These are phyloP conservation scores for Basipetospora chlamydospora DNA, from an alignment of 2,329 filamentous ascomycete genomes.

Conservation along the genomic window DNA sequence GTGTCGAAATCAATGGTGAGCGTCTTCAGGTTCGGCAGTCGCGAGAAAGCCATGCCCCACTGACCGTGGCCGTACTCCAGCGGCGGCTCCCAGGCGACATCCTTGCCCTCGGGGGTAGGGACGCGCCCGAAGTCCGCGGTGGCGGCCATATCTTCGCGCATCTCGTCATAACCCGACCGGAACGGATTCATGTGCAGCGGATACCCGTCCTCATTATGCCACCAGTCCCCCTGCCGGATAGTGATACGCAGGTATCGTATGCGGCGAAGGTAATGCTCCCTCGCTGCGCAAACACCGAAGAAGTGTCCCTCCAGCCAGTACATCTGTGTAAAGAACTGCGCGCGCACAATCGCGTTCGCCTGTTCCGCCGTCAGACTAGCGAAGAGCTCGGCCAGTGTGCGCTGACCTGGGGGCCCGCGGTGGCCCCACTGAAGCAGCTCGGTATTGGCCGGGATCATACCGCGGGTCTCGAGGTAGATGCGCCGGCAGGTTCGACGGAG, in stretches of 20 bases:
- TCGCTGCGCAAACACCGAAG: not conserved
- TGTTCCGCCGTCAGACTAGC: too few species aligned
- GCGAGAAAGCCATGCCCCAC: not conserved
- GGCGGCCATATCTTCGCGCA: not conserved
- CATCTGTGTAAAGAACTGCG: too few species aligned
- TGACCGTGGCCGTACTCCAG: not conserved
- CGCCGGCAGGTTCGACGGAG: not conserved
- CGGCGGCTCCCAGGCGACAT: not conserved
- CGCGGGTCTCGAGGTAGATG: not conserved
- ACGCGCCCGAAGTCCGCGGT: not conserved
- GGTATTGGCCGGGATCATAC: too few species aligned
- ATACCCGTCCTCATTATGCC: too few species aligned
- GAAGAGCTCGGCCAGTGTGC: too few species aligned
- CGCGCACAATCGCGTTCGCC: not conserved
- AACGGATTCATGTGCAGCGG: too few species aligned
- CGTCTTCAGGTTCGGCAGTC: not conserved
- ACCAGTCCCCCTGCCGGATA: too few species aligned
- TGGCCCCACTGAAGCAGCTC: too few species aligned
- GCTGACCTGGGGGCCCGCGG: too few species aligned
- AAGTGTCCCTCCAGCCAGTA: too few species aligned
- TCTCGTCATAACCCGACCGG: too few species aligned
- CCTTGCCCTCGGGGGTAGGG: not conserved
- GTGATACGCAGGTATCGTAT: not conserved
- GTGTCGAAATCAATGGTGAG: constrained; percentile 1
- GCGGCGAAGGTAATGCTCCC: not conserved